Percentiles rank a stretch among this genome's conserved stretches.
Conservation (phyloP, 2,329 filamentous ascomycete genomes). For the Paecilomyces sp. region DNA sequence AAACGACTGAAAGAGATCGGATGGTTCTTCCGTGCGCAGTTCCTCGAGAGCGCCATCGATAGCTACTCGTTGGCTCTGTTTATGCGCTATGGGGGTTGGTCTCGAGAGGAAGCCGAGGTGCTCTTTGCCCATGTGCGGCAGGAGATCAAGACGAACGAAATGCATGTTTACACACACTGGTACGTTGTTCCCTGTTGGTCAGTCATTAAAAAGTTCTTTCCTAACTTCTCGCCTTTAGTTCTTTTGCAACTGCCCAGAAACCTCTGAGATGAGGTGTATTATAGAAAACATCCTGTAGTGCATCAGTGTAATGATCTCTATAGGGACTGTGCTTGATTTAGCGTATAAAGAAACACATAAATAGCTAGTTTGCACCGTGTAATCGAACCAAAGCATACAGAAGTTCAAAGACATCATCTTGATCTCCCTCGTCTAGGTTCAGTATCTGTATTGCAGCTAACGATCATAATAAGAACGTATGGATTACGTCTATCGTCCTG, state of each 20-base stretch:
- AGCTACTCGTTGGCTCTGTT: conserved; percentile 20
- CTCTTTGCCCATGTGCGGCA: conserved; percentile 13
- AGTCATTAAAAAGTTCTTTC: neutral
- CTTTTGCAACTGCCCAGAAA: conserved; percentile 6
- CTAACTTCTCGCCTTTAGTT: neutral
- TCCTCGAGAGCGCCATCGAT: conserved; percentile 17
- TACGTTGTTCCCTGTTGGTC: conserved; percentile 5
- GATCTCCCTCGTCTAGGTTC: too few relatives aligned
- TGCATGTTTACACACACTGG: conserved; percentile 20
- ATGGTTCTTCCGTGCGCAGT: conserved; percentile 17
- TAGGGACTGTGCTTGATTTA: neutral
- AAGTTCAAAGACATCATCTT: too few relatives aligned
- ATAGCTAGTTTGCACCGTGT: too few relatives aligned
- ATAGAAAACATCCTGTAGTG: neutral
- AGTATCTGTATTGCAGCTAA: too few relatives aligned
- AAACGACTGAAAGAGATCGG: conserved; percentile 18
- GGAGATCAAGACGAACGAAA: conserved; percentile 19
- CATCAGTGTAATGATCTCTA: neutral
- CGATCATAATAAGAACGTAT: too few relatives aligned
- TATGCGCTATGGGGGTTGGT: conserved; percentile 17
- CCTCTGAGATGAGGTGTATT: neutral
- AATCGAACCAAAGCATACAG: too few relatives aligned
- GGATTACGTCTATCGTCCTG: too few relatives aligned
- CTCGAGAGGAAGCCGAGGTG: conserved; percentile 12
- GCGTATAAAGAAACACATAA: neutral